Base-by-base conservation (phyloP, 306 rosid species). In the Quercus agrifolia region DNA sequence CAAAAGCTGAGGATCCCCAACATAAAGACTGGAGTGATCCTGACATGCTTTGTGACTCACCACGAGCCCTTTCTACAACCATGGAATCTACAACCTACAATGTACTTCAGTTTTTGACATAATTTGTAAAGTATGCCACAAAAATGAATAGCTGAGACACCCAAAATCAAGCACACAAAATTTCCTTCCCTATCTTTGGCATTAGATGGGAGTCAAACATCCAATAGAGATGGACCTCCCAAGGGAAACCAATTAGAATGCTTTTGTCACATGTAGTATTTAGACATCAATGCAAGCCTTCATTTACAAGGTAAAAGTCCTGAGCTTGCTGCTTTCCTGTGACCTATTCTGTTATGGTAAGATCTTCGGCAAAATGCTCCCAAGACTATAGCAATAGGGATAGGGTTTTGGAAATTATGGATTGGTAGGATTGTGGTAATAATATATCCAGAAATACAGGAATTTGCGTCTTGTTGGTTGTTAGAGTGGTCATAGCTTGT, bases 41-140 rank as follows among this genome's bases (percentile, higher is more conserved):
- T 9, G 98, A 91, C 80, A 88, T 89, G 84, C 97, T 93, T 86
- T 96, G 99, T 74, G 99, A 96, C 85, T 96, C 99, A 66, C 99
- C 99, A 78, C 99, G 99, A 73, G 99, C 96, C 85, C 99, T 92
- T 91, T 96, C 99, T 62, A 96, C 99, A 35, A 96, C 99, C 99
- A 96, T 93, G 81, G 99, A 96, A 89, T 96, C 99, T 82, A 96
- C 99, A 79, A 96, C 99, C 99, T 95, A 82, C 80, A 90, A 76
- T 77, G 82, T 67, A 51, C 83, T 68, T 82, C 71, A 89, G 89
- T 78, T 31, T 82, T 86, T 71, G 72, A 81, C 71, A 81, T 25
- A 44, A 68, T 83, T 81, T 81, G 70, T 68, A 25, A 66, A 74
- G 38, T 64, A 56, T n/a, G 77, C 46, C 77, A 76, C 82, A 63